Conservation (phyloP, 2,329 filamentous ascomycete genomes). For the Huntiella abstrusa region DNA sequence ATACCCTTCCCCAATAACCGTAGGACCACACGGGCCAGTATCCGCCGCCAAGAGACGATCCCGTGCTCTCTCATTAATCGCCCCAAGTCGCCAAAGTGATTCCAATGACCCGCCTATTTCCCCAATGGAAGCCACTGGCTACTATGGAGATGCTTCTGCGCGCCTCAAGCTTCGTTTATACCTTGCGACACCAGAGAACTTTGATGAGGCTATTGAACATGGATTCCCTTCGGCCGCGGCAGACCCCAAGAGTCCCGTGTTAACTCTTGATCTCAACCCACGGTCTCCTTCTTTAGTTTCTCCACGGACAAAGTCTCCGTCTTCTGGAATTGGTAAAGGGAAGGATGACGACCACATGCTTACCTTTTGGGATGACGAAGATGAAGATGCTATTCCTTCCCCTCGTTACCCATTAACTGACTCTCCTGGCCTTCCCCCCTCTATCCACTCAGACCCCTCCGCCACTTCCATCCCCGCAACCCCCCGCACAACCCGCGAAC, state of each 20-base stretch:
- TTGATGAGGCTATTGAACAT: constrained; percentile 87
- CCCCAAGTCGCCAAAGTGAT: constrained; percentile 12
- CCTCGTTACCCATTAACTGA: constrained; percentile 15
- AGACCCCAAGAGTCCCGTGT: constrained; percentile 13
- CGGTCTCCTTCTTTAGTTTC: constrained; percentile 5
- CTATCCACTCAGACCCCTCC: background rate
- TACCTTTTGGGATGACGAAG: constrained; percentile 22
- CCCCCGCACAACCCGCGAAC: no score
- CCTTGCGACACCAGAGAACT: constrained; percentile 77
- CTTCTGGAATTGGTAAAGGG: constrained; percentile 9
- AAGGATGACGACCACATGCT: background rate
- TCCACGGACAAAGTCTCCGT: constrained; percentile 14
- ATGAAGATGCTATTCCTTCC: constrained; percentile 27
- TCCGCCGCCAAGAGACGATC: constrained; percentile 30
- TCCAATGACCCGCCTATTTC: constrained; percentile 12
- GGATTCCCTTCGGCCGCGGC: constrained; percentile 52
- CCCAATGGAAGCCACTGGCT: constrained; percentile 52
- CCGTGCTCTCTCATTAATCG: constrained; percentile 35
- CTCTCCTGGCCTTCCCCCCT: background rate
- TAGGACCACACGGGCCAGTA: constrained; percentile 15
- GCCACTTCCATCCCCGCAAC: background rate
- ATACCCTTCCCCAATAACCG: constrained; percentile 18
- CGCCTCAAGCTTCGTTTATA: constrained; percentile 72
- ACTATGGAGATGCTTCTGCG: constrained; percentile 82
- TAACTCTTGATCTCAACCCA: constrained; percentile 5